These are phyloP conservation scores for Arabis alpina DNA, from an alignment of 345 rosid species.

Conservation along the genomic window DNA sequence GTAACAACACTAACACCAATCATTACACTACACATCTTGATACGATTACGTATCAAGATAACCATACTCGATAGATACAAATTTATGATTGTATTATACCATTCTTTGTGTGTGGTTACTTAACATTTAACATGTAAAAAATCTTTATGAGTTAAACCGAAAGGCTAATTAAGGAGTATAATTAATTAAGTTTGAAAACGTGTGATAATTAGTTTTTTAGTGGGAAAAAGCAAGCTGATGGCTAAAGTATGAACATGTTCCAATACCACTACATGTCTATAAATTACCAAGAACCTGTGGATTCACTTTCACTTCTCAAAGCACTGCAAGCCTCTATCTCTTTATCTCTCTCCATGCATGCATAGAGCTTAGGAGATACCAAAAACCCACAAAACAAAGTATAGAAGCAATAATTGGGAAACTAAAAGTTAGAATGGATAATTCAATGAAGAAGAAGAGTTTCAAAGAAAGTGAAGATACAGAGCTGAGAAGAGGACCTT, in stretches of 20 bases:
- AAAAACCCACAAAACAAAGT: conserved; percentile 1
- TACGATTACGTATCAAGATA: no score
- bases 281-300: conserved; percentile 36
- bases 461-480: conserved; percentile 33
- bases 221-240: conserved; percentile 33
- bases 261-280: conserved; percentile 34
- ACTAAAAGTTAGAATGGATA: conserved; percentile 13
- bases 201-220: conserved; percentile 3
- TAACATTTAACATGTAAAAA: no score
- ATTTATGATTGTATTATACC: no score
- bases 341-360: conserved; percentile 25
- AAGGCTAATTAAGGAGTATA: conserved; percentile 3
- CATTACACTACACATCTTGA: no score
- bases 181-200: conserved; percentile 8
- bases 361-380: conserved; percentile 22
- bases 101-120: no score
- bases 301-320: conserved; percentile 42
- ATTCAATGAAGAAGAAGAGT: conserved; percentile 49
- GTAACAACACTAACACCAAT: no score
- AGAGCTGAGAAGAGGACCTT: conserved; percentile 74
- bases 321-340: conserved; percentile 14
- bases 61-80: no score
- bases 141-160: background rate
- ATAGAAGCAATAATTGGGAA: conserved; percentile 6
- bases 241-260: conserved; percentile 39